Conservation (phyloP, 2,329 filamentous ascomycete genomes). For the Curvularia sp. region DNA sequence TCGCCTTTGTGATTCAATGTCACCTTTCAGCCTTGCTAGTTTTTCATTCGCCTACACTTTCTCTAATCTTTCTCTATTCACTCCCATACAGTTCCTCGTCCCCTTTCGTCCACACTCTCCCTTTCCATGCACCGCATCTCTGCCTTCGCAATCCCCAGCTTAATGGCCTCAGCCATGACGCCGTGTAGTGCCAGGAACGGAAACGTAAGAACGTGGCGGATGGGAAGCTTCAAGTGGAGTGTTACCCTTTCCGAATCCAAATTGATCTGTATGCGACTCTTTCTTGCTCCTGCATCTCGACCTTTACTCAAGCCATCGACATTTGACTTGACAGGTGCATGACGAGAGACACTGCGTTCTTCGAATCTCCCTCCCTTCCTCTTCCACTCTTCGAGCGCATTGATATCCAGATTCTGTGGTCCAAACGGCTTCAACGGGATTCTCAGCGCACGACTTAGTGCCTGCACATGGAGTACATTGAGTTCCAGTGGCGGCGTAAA, state of each 20-base stretch:
- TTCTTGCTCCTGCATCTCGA: neutral
- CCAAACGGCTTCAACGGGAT: conserved; percentile 24
- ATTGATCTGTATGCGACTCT: conserved; percentile 19
- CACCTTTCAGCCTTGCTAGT: neutral
- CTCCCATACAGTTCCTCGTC: neutral
- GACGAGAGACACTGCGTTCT: conserved; percentile 7
- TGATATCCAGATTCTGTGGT: conserved; percentile 30
- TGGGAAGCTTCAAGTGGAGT: conserved; percentile 13
- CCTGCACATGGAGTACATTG: conserved; percentile 38
- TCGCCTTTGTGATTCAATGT: neutral
- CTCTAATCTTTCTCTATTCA: too few relatives aligned
- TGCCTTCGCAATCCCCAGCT: conserved; percentile 31
- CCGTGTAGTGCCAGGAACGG: conserved; percentile 31
- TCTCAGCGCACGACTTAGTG: conserved; percentile 29
- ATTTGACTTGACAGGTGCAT: neutral
- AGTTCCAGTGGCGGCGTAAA: conserved; percentile 35
- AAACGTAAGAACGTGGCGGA: conserved; percentile 30
- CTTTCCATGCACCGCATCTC: conserved; percentile 8
- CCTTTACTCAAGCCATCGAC: neutral
- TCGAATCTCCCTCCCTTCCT: conserved; percentile 18
- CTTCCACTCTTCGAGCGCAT: conserved; percentile 32
- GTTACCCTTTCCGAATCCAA: conserved; percentile 13
- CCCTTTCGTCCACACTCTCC: neutral
- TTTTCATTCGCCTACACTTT: neutral
- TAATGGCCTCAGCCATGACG: conserved; percentile 24